Percentiles rank a stretch among this genome's conserved stretches.
These are phyloP conservation scores for Coniella lustricola DNA, from an alignment of 2,329 filamentous ascomycete genomes.

Conservation along the genomic window DNA sequence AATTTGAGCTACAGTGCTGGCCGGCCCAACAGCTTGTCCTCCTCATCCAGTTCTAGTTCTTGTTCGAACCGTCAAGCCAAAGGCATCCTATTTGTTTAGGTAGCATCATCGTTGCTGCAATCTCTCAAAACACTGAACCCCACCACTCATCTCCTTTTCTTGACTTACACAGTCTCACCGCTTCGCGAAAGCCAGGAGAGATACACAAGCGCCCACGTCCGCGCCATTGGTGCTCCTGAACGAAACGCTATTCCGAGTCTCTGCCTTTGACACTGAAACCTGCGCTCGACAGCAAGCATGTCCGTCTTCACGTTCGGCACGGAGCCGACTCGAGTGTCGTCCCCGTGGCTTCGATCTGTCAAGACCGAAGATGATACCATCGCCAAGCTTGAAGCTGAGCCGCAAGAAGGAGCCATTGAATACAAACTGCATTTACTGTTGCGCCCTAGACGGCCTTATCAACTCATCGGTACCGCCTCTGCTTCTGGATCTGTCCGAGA, in stretches of 20 bases:
- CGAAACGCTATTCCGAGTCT: too few relatives aligned
- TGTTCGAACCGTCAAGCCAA: neutral
- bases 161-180: constrained; percentile 6
- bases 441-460: constrained; percentile 63
- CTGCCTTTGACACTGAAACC: neutral
- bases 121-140: neutral
- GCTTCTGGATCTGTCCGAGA: constrained; percentile 6
- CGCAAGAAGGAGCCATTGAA: constrained; percentile 88
- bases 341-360: constrained; percentile 71
- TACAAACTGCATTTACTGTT: constrained; percentile 92
- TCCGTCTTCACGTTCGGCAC: constrained; percentile 95
- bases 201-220: neutral
- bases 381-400: constrained; percentile 77
- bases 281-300: constrained; percentile 52
- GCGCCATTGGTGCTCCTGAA: too few relatives aligned
- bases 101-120: neutral
- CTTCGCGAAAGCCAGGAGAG: neutral
- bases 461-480: constrained; percentile 55
- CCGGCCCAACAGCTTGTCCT: neutral
- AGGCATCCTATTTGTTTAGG: neutral
- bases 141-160: neutral
- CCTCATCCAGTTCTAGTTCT: too few relatives aligned
- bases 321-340: constrained; percentile 79
- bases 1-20: neutral
- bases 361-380: constrained; percentile 39